phyloP scores from a whole-genome alignment of 108 stramenopile species.

The Discostella stelligeroides region DNA sequence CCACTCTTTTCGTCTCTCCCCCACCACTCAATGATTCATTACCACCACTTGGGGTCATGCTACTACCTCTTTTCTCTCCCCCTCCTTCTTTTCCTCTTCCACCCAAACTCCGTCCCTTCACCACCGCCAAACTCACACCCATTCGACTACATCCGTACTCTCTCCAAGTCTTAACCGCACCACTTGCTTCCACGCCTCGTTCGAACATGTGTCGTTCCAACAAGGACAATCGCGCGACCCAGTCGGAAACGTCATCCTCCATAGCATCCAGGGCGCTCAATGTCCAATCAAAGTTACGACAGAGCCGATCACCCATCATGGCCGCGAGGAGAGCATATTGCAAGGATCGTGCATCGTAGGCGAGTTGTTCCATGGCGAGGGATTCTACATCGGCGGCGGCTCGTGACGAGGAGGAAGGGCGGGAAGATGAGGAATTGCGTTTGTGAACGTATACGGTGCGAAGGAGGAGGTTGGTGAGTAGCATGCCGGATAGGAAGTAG shows the following conservation, averaged over 20 bases:
- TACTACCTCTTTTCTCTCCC: too few species aligned
- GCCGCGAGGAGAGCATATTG: slow-evolving; percentile 44
- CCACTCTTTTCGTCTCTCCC: slow-evolving; percentile 4
- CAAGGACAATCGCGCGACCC: slow-evolving; percentile 45
- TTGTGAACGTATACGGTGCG: slow-evolving; percentile 42
- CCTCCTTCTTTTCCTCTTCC: too few species aligned
- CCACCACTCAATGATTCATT: neutral
- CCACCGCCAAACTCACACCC: slow-evolving; percentile 26
- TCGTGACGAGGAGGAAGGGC: slow-evolving; percentile 4
- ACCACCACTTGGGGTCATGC: slow-evolving; percentile 3
- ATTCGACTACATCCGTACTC: slow-evolving; percentile 52
- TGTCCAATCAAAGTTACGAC: slow-evolving; percentile 67
- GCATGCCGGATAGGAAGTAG: slow-evolving; percentile 60
- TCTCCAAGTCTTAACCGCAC: slow-evolving; percentile 51
- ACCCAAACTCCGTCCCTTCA: slow-evolving; percentile 24
- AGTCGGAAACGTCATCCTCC: slow-evolving; percentile 63
- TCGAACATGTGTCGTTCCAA: slow-evolving; percentile 64
- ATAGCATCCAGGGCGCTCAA: slow-evolving; percentile 48
- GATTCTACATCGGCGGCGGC: slow-evolving; percentile 32
- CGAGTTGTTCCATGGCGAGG: slow-evolving; percentile 43
- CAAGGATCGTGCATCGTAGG: slow-evolving; percentile 44
- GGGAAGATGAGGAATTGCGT: slow-evolving; percentile 31
- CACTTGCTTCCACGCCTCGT: slow-evolving; percentile 52
- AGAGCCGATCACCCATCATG: slow-evolving; percentile 63
- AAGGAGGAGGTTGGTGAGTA: slow-evolving; percentile 59